Conservation (phyloP, 2,329 filamentous ascomycete species). For the Pseudogymnoascus sp. region DNA sequence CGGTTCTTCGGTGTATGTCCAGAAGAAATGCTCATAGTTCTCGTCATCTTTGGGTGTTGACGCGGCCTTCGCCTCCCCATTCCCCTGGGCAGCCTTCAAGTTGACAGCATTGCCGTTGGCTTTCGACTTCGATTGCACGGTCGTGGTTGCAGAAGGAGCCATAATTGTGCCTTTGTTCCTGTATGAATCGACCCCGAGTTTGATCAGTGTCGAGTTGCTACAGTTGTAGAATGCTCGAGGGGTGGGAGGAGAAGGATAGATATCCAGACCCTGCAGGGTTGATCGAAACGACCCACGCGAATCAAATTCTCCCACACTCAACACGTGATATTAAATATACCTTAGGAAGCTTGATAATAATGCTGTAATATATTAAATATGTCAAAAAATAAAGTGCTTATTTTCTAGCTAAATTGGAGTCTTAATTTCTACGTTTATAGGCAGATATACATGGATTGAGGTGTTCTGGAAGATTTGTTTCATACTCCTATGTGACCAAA, state of each 20-base stretch:
- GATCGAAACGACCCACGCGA: slow-evolving; percentile 6
- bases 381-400: background rate
- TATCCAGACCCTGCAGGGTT: background rate
- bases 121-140: background rate
- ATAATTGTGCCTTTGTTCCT: background rate
- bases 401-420: background rate
- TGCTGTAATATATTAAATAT: background rate
- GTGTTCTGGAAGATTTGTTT: background rate
- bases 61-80: slow-evolving; percentile 12
- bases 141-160: background rate
- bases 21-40: slow-evolving; percentile 63
- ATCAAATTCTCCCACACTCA: slow-evolving; percentile 2
- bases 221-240: background rate
- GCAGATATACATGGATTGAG: background rate
- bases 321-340: background rate
- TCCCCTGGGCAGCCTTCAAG: background rate
- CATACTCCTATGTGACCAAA: background rate
- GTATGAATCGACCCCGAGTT: background rate
- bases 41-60: slow-evolving; percentile 19
- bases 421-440: background rate
- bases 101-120: background rate
- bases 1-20: slow-evolving; percentile 98
- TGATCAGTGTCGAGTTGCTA: background rate
- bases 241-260: background rate
- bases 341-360: background rate